Evolutionary conservation across 768 basidiomycete species (phyloP), one percentile per base, ranked within the genome.

Genomic region (Tremella fuciformis): DNA sequence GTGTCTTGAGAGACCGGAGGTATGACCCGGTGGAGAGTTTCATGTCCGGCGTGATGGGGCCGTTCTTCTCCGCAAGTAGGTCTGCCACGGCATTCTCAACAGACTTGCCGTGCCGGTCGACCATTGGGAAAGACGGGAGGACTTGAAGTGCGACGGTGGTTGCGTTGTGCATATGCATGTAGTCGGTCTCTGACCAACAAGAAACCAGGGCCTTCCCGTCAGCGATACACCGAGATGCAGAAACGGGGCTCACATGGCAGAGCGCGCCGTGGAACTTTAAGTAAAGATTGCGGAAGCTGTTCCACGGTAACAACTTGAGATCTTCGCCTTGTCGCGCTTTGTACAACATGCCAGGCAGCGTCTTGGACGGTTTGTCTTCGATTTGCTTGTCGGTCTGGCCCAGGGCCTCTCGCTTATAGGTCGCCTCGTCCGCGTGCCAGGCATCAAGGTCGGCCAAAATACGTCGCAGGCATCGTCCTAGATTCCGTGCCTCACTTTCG

Each of bases 91-190:
- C 42, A 8, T 4, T 22, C 16, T 46, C 42, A 8, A 74, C 54
- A 18, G 60, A 59, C 40, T 69, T 63, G 21, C 71, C 71, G 47
- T 77, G 73, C 34, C 86, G 83, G 11, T 83, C 78, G 16, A 84
- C 83, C 9, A 88, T 71, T 24, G 94, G 94, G 78, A 96, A 96
- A 50, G 89, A 87, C 0, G 89, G 86, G 26, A 92, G 82, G 19
- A 97, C 84, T 75, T 96, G 90, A 70, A 92, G 90, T 63, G 96
- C 81, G 25, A 99, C 86, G 39, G 93, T 84, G 76, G 98, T 88
- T n/a, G 90, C 83, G 72, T 99, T 99, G 77, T 94, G 93, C 54
- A 97, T 89, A 68, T 91, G 91, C 88, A 97, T 94, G 75, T 93
- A 98, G 70, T 93, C 93, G 50, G 84, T 84, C 1, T 91, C 87